A percentile compares a stretch with the other conserved stretches of the same genome.
Evolutionary conservation across 257 asterid species (phyloP).

Genomic region (Osmanthus fragrans): DNA sequence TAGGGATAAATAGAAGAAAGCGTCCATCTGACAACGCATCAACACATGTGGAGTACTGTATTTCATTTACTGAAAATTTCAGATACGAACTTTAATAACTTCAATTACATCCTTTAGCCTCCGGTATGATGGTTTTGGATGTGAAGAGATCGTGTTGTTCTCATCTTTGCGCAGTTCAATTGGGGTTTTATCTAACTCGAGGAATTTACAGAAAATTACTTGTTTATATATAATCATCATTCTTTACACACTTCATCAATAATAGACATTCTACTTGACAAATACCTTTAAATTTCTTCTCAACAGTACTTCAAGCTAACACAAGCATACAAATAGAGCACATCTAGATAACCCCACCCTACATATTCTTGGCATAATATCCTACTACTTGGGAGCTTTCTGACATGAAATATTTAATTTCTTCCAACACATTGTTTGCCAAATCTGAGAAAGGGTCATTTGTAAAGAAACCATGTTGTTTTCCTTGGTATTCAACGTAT

Average conservation of each 20-base stretch:
- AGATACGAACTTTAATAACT: slow-evolving; percentile 11
- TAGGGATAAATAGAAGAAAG: background rate
- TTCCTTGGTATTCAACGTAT: slow-evolving; percentile 39
- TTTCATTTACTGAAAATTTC: slow-evolving; percentile 1
- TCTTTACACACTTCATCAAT: background rate
- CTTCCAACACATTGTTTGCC: slow-evolving; percentile 36
- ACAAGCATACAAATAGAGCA: background rate
- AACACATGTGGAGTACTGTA: background rate
- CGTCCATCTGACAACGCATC: background rate
- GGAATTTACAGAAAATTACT: background rate
- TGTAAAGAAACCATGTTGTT: slow-evolving; percentile 61
- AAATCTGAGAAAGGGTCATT: slow-evolving; percentile 51
- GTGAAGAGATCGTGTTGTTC: slow-evolving; percentile 12
- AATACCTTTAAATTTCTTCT: background rate
- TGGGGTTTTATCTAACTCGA: background rate
- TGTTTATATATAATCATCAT: background rate
- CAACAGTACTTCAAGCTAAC: background rate
- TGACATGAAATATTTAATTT: slow-evolving; percentile 37
- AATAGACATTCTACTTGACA: background rate
- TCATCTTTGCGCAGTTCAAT: background rate
- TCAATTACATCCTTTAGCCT: slow-evolving; percentile 4
- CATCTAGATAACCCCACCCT: background rate
- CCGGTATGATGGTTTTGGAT: background rate
- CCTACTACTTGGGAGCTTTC: slow-evolving; percentile 14
- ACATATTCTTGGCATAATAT: background rate